A percentile compares a stretch with the other conserved stretches of the same genome.
These are phyloP conservation scores for Russula brevipes DNA, from an alignment of 768 basidiomycete species.

Conservation along the genomic window DNA sequence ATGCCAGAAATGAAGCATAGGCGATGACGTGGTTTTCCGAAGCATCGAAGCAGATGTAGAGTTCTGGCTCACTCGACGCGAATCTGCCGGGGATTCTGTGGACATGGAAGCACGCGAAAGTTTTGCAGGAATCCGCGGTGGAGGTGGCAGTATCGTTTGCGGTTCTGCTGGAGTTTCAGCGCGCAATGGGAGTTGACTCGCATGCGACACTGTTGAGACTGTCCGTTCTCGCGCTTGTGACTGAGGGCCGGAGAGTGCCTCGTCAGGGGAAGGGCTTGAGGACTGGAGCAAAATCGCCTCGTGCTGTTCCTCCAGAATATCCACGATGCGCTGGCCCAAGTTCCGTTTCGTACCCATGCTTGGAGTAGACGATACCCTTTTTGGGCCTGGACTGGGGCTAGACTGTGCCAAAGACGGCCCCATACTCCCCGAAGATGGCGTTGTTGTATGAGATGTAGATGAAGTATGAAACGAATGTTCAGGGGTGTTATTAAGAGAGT, in stretches of 20 bases:
- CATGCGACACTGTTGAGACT: conserved; percentile 29
- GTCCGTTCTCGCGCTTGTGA: not conserved
- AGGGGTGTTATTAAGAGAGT: conserved; percentile 58
- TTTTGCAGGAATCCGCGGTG: conserved; percentile 52
- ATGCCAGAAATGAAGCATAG: conserved; percentile 22
- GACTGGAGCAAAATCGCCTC: conserved; percentile 5
- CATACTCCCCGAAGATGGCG: conserved; percentile 29
- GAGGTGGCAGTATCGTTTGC: conserved; percentile 58
- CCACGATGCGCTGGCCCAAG: conserved; percentile 24
- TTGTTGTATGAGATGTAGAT: conserved; percentile 13
- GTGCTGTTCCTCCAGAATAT: conserved; percentile 21
- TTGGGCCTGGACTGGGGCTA: conserved; percentile 12
- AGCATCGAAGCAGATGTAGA: conserved; percentile 27
- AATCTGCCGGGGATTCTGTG: conserved; percentile 27
- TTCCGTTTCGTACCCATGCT: conserved; percentile 22
- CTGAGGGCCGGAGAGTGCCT: not conserved
- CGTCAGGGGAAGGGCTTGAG: not conserved
- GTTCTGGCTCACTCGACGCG: conserved; percentile 21
- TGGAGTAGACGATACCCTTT: conserved; percentile 12
- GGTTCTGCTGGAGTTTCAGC: conserved; percentile 61
- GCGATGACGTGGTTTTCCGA: conserved; percentile 49
- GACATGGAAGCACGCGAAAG: conserved; percentile 58
- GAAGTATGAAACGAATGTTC: conserved; percentile 40
- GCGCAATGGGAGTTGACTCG: conserved; percentile 48
- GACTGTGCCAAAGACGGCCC: conserved; percentile 21